A percentile compares a stretch with the other conserved stretches of the same genome.
Evolutionary conservation across 805 yeast genomes (phyloP).

Genomic region (Nadsonia fulvescens): DNA sequence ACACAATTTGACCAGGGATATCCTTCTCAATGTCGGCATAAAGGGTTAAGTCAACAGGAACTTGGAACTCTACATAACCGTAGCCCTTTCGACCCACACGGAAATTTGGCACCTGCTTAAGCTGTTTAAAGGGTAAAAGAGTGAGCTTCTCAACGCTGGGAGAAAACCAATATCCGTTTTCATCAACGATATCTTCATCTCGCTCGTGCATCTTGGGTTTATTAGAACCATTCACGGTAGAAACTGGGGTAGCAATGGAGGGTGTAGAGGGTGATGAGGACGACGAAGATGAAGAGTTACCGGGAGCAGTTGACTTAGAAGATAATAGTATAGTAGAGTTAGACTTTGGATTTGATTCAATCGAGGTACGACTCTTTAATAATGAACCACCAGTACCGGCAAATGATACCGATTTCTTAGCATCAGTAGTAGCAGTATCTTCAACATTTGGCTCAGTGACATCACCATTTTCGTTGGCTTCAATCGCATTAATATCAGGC

Average conservation of each 20-base stretch:
- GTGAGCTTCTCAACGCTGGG: constrained; percentile 55
- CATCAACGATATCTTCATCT: constrained; percentile 31
- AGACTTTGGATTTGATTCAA: background rate
- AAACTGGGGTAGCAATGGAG: too few relatives aligned
- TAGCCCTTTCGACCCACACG: constrained; percentile 61
- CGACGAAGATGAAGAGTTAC: too few relatives aligned
- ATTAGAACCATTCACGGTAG: too few relatives aligned
- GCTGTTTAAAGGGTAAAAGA: constrained; percentile 39
- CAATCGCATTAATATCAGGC: too few relatives aligned
- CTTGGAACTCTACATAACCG: constrained; percentile 61
- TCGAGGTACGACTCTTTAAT: background rate
- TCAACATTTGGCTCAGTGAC: constrained; percentile 8
- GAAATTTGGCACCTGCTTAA: constrained; percentile 45
- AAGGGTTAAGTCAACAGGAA: constrained; percentile 69
- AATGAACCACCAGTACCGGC: constrained; percentile 3
- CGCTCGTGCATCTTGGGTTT: constrained; percentile 6
- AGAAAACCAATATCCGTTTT: constrained; percentile 72
- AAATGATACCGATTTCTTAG: constrained; percentile 5
- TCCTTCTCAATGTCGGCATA: constrained; percentile 37
- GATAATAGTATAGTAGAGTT: background rate
- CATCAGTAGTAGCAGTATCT: constrained; percentile 4
- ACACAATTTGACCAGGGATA: constrained; percentile 47
- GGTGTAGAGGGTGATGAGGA: too few relatives aligned
- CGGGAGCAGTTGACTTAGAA: constrained; percentile 5
- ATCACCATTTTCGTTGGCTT: constrained; percentile 4